Base-by-base conservation (phyloP, 345 rosid genomes). In the Turritis glabra region DNA sequence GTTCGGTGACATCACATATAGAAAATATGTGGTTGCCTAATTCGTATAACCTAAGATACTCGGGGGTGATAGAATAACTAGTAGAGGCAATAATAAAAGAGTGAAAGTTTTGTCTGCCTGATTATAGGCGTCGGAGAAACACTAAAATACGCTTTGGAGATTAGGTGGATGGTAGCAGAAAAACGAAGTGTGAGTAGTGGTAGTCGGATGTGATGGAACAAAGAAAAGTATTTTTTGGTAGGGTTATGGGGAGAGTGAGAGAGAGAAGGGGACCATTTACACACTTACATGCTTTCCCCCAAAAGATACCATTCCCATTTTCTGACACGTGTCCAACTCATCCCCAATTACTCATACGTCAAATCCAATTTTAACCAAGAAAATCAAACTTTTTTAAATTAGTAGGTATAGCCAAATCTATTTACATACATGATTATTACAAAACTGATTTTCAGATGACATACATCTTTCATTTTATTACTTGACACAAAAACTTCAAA, bases 201-300 rank as follows among this genome's bases (percentile, higher is more conserved):
- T 62, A 53, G 69, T 77, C 76, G 55, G 80, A 77, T 77, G 80
- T 77, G 80, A 77, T 71, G 72, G 67, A 77, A 77, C 80, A 77
- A 23, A 48, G 72, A 57, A 71, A 75, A 71, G 35, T 32, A 47
- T 33, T 23, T 25, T 25, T 33, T 52, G 46, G 69, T 67, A 53
- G 79, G 79, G 63, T 33, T 58, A 26, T 38, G 60, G 63, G 2
- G 9, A 6, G 5, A 27, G 30, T 2, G 1, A 19, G 12, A 19
- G 27, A 17, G 52, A 33, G 5, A 17, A 63, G 41, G 80, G 76
- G 76, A 77, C 80, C 76, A 77, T 63, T 62, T 48, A 44, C 21
- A 27, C 37, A 14, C 25, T 68, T 66, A 46, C 75, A 77, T 64
- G 67, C 72, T 71, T 77, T 70, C 61, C 40, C 38, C 29, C 66